Conservation (phyloP, 129 eudicot species). For the Smallanthus sonchifolius region DNA sequence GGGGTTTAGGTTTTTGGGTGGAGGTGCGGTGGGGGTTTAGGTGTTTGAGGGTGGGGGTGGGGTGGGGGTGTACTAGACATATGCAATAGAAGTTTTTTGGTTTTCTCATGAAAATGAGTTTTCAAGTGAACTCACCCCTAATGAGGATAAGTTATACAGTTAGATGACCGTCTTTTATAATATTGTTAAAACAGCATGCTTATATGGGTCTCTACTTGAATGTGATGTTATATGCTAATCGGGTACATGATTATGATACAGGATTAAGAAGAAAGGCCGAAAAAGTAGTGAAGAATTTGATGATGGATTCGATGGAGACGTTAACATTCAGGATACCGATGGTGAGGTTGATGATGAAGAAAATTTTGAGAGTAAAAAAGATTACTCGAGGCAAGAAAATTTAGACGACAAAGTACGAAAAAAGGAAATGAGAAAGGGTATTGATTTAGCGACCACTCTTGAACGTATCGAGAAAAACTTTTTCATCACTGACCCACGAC, state of each 20-base stretch:
- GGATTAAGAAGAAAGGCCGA: conserved; percentile 72
- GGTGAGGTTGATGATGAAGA: conserved; percentile 28
- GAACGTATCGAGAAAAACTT: conserved; percentile 99
- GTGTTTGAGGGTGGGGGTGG: too few species aligned
- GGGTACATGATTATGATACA: conserved; percentile 12
- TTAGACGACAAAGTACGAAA: conserved; percentile 84
- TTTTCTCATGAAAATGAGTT: too few species aligned
- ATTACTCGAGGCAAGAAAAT: conserved; percentile 63
- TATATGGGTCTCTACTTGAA: background rate
- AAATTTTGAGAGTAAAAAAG: conserved; percentile 27
- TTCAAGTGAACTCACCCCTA: too few species aligned
- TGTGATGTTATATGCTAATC: background rate
- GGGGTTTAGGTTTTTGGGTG: too few species aligned
- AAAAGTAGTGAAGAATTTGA: conserved; percentile 35
- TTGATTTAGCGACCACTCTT: conserved; percentile 96
- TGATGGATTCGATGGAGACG: conserved; percentile 30
- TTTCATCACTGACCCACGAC: conserved; percentile 97
- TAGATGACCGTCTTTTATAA: too few species aligned
- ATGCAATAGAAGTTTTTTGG: too few species aligned
- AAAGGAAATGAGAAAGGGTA: conserved; percentile 96
- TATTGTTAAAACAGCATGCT: too few species aligned
- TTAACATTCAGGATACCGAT: conserved; percentile 39
- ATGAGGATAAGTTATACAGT: too few species aligned
- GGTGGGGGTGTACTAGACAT: too few species aligned
- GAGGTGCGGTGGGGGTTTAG: too few species aligned